These are phyloP conservation scores for Trifolium repens DNA, from an alignment of 306 rosid species.

Conservation along the genomic window DNA sequence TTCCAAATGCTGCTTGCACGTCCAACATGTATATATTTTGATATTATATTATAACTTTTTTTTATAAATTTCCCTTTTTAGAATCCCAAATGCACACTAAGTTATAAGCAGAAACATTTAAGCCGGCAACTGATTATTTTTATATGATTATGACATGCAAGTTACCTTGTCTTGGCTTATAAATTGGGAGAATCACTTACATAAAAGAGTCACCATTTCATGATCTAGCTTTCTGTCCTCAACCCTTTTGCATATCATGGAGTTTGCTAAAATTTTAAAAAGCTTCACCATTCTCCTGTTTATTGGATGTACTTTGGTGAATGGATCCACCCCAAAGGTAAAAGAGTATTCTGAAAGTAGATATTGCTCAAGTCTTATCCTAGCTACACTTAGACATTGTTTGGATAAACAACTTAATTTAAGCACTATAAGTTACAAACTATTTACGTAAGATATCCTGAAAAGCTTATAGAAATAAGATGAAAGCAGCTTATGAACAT, in stretches of 20 bases:
- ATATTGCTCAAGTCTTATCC: not conserved
- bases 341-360: constrained; percentile 3
- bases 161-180: constrained; percentile 38
- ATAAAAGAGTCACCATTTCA: constrained; percentile 35
- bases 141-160: not conserved
- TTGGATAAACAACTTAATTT: not conserved
- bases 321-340: constrained; percentile 62
- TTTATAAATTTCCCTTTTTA: constrained; percentile 25
- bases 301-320: constrained; percentile 42
- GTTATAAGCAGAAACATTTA: constrained; percentile 42
- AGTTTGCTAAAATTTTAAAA: constrained; percentile 32
- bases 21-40: not conserved
- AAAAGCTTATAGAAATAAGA: not conserved
- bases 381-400: not conserved
- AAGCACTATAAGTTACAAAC: not conserved
- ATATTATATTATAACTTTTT: not conserved
- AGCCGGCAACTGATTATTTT: constrained; percentile 49
- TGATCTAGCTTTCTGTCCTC: constrained; percentile 11
- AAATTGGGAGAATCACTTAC: constrained; percentile 41
- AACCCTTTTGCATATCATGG: constrained; percentile 42
- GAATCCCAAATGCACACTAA: constrained; percentile 39
- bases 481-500: not conserved
- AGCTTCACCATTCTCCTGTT: constrained; percentile 47
- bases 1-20: constrained; percentile 33
- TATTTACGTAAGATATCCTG: not conserved